These are phyloP conservation scores for Colletotrichum sp. DNA, from an alignment of 2,329 filamentous ascomycete genomes.

Conservation along the genomic window DNA sequence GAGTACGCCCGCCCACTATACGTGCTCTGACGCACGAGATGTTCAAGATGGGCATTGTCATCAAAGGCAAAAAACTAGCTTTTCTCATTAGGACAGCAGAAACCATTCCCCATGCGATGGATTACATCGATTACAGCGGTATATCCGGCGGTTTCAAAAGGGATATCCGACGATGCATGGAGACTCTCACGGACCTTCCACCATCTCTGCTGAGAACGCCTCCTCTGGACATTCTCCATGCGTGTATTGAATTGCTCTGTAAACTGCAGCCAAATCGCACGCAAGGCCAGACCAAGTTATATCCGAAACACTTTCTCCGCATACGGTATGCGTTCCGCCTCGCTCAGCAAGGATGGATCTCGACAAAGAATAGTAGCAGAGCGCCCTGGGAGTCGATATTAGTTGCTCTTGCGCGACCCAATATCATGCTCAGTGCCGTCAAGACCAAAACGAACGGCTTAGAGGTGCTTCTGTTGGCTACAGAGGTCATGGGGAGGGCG, in stretches of 20 bases:
- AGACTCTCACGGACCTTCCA: background rate
- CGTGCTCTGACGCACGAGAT: constrained; percentile 66
- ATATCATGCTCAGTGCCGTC: constrained; percentile 4
- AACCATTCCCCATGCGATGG: constrained; percentile 24
- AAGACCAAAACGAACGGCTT: background rate
- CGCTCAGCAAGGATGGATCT: background rate
- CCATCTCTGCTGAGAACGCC: background rate
- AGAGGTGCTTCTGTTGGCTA: background rate
- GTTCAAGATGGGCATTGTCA: constrained; percentile 47
- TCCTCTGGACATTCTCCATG: constrained; percentile 35
- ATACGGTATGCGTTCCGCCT: constrained; percentile 9
- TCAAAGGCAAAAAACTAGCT: constrained; percentile 22
- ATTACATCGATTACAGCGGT: constrained; percentile 30
- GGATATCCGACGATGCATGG: background rate
- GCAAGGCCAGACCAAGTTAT: background rate
- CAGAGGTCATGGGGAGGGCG: background rate
- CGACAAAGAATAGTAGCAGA: background rate
- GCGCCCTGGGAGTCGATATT: constrained; percentile 17
- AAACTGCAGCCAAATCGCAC: constrained; percentile 7
- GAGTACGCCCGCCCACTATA: constrained; percentile 64
- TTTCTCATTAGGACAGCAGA: constrained; percentile 9
- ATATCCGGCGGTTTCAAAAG: background rate
- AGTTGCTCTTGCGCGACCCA: constrained; percentile 1
- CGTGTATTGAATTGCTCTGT: constrained; percentile 6
- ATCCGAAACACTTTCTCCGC: background rate